A percentile compares a stretch with the other conserved stretches of the same genome.
These are phyloP conservation scores for Puccinia triticina DNA, from an alignment of 1,284 basidiomycete genomes.

Conservation along the genomic window DNA sequence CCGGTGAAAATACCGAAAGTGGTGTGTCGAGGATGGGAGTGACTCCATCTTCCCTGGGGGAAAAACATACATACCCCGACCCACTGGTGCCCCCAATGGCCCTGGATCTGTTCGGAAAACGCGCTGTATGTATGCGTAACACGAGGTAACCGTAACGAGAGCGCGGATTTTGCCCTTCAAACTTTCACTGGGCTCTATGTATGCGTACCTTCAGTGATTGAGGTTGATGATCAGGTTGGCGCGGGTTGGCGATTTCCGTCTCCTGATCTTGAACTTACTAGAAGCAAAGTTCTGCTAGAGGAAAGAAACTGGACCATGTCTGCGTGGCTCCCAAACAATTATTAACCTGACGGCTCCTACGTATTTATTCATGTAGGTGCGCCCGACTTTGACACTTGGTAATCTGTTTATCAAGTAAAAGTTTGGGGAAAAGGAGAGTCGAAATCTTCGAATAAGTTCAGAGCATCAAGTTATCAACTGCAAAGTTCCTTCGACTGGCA, in stretches of 20 bases:
- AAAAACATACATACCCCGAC: neutral
- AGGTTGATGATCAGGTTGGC: neutral
- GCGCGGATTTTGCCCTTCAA: neutral
- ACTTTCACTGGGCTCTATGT: conserved; percentile 16
- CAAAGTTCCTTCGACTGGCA: neutral
- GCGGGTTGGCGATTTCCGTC: conserved; percentile 1
- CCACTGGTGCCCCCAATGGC: conserved; percentile 20
- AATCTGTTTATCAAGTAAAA: conserved; percentile 18
- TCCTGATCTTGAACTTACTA: conserved; percentile 4
- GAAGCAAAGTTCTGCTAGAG: neutral
- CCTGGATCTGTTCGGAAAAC: neutral
- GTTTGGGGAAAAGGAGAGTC: neutral
- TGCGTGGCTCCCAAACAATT: neutral
- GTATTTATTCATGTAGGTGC: neutral
- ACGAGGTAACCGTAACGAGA: conserved; percentile 13
- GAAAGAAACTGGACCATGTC: neutral
- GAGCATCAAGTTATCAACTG: neutral
- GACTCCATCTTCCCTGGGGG: neutral
- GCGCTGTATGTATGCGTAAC: conserved; percentile 9
- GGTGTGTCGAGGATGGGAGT: conserved; percentile 12
- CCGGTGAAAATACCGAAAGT: conserved; percentile 12
- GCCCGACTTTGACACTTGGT: neutral
- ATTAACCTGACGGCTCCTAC: neutral
- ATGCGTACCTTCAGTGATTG: conserved; percentile 7
- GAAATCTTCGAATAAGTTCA: conserved; percentile 16